phyloP scores from a whole-genome alignment of 2,329 filamentous ascomycete genomes.

The Calonectria ilicicola region DNA sequence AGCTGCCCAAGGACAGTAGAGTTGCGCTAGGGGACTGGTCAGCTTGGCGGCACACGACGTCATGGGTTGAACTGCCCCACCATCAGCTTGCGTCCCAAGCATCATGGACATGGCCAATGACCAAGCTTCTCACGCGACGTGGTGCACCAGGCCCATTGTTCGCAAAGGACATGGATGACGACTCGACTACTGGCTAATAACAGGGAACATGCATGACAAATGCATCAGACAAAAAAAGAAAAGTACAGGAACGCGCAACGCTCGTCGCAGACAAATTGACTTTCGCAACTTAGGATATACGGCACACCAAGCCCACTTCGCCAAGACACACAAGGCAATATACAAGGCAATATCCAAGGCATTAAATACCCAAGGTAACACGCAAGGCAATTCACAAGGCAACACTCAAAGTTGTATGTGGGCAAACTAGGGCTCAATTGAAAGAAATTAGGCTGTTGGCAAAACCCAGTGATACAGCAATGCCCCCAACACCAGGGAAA shows the following conservation, averaged over 20 bases:
- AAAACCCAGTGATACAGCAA: constrained; percentile 33
- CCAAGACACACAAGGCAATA: background rate
- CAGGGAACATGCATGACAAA: background rate
- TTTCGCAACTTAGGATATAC: background rate
- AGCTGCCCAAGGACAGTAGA: background rate
- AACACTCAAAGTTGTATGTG: background rate
- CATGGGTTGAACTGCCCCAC: constrained; percentile 30
- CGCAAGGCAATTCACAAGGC: too few relatives aligned
- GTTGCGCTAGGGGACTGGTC: constrained; percentile 6
- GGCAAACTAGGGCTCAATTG: constrained; percentile 16
- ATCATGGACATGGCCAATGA: constrained; percentile 8
- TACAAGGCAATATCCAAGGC: background rate
- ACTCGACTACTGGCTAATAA: background rate
- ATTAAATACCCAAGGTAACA: too few relatives aligned
- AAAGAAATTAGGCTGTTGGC: constrained; percentile 20
- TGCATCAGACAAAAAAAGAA: background rate
- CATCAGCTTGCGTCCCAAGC: constrained; percentile 6
- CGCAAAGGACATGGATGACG: background rate
- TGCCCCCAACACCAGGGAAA: constrained; percentile 38
- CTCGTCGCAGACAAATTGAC: background rate
- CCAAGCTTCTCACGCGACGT: background rate
- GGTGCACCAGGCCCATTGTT: background rate
- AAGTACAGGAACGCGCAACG: background rate
- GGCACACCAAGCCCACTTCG: background rate
- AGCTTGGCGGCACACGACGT: constrained; percentile 35